Evolutionary conservation across 768 basidiomycete species (phyloP).

Genomic region (Russula abietina): DNA sequence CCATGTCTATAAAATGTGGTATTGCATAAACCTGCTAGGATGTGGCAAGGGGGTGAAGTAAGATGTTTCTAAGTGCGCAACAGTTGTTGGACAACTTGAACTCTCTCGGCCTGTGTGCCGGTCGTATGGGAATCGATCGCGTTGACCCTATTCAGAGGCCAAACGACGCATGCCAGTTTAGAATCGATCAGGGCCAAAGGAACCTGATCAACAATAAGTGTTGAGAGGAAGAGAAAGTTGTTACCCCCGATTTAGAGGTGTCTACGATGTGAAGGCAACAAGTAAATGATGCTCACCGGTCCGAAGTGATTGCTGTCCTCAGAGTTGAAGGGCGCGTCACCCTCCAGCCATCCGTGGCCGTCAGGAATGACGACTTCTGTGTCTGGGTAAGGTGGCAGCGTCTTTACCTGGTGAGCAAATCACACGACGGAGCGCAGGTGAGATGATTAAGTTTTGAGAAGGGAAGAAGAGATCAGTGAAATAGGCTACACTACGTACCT

Average conservation of each 20-base stretch:
- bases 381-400: slow-evolving; percentile 24
- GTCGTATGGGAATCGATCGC: not conserved
- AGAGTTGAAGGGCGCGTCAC: slow-evolving; percentile 23
- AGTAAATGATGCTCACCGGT: slow-evolving; percentile 8
- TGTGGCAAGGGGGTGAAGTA: not conserved
- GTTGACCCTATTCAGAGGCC: slow-evolving; percentile 11
- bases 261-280: no score
- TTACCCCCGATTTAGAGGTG: not conserved
- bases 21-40: not conserved
- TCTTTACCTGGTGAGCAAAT: slow-evolving; percentile 18
- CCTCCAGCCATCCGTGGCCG: slow-evolving; percentile 25
- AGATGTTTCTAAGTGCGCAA: not conserved
- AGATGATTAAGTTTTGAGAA: not conserved
- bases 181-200: slow-evolving; percentile 19
- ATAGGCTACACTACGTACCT: slow-evolving; percentile 14
- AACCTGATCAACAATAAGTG: slow-evolving; percentile 5
- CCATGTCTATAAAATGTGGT: not conserved
- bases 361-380: slow-evolving; percentile 14
- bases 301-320: slow-evolving; percentile 26
- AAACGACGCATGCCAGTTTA: slow-evolving; percentile 12
- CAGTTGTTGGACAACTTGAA: not conserved
- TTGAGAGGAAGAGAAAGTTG: not conserved
- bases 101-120: slow-evolving; percentile 12
- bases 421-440: not conserved
- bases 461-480: not conserved